Base-by-base conservation (phyloP, 2,329 filamentous ascomycete species). In the Fusarium sublunatum region DNA sequence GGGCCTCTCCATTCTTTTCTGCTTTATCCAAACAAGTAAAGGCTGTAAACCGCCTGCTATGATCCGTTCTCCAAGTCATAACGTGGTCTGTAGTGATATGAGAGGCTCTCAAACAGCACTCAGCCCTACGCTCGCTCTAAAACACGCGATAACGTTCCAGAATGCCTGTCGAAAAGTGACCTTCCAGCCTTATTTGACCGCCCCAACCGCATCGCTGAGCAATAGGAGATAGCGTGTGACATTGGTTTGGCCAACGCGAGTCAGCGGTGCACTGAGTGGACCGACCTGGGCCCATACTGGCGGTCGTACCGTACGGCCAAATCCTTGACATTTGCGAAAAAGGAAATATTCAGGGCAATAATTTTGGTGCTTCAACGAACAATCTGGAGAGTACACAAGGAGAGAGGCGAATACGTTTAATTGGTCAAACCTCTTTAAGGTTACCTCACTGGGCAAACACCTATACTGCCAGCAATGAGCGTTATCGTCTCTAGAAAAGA, bases 281-380 rank as follows among this genome's bases (percentile, higher is more conserved):
- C 44, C 31, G 60, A 6, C 29, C 51, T 43, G 38, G 31, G 29
- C 35, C 61, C 48, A 32, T 43, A 34, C 29, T 10, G 4, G 36
- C 49, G 55, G 48, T 42, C 56, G 56, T 48, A 55, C 28, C 43
- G 48, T 15, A 26, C 41, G 41, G 49, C 32, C 39, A 43, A 28
- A 34, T 42, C 19, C 42, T 54, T 47, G 22, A 15, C 28, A 26
- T 25, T 15, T 36, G 15, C 22, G n/a, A 45, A 10, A 44, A 22
- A 43, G 34, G 19, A 44, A 44, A 53, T 35, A 26, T 19, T 7
- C 26, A 26, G 32, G n/a, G 19, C 5, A 29, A 25, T 13, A 25
- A 26, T 4, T 7, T 34, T 5, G 26, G 10, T n/a, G 9, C 19
- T 19, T 19, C 19, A 19, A 19, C 19, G 19, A 19, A 3, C 19